Evolutionary conservation across 306 rosid genomes (phyloP).

Genomic region (Cicer pinnatifidum): DNA sequence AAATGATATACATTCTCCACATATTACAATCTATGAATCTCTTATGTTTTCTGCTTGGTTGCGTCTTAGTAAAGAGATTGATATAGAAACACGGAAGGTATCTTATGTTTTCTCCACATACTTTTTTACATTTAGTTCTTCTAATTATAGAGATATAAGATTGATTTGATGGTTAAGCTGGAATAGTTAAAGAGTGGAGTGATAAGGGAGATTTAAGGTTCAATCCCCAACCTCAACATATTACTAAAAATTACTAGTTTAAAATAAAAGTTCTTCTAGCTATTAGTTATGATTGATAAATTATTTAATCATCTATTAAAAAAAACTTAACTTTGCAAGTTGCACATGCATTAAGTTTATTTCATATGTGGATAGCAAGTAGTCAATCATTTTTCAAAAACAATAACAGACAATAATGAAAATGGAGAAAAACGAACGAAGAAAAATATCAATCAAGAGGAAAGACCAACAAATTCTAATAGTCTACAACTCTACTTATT

Average conservation of each 20-base stretch:
- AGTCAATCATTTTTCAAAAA: constrained; percentile 7
- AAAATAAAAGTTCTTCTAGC: too few relatives aligned
- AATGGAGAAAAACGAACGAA: constrained; percentile 10
- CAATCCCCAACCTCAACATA: too few relatives aligned
- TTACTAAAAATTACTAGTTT: too few relatives aligned
- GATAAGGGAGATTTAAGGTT: too few relatives aligned
- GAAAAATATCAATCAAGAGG: constrained; percentile 8
- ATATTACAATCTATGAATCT: constrained; percentile 58
- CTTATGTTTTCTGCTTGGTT: constrained; percentile 56
- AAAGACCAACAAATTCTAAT: constrained; percentile 6
- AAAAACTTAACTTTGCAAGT: neutral
- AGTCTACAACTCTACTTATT: constrained; percentile 23
- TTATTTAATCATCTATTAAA: too few relatives aligned
- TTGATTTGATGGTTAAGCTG: too few relatives aligned
- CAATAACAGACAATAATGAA: neutral
- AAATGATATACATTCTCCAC: constrained; percentile 60
- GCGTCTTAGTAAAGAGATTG: constrained; percentile 49
- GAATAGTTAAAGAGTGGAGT: too few relatives aligned
- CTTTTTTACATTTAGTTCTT: neutral
- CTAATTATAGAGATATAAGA: neutral
- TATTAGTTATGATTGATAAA: too few relatives aligned
- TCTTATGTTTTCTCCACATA: neutral
- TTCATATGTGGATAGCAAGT: neutral
- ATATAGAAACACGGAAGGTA: constrained; percentile 53
- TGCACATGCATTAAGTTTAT: neutral